Percentiles rank a stretch among this genome's conserved stretches.
Conservation (phyloP, 768 basidiomycete genomes). For the Pleurotus sapidus region DNA sequence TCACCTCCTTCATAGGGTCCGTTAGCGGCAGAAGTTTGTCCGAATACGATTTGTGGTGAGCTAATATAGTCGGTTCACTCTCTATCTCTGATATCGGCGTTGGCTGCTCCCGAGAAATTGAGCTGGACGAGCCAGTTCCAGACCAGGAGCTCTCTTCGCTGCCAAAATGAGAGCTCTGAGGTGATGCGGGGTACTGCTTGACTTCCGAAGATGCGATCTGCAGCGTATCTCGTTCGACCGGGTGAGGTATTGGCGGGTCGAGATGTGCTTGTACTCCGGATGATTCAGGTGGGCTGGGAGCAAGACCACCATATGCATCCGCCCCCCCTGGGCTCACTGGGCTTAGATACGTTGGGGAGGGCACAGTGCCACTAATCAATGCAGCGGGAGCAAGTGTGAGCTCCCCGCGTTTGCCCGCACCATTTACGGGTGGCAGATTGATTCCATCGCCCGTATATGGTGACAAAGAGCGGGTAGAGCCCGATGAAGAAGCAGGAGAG, state of each 20-base stretch:
- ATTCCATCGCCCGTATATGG: conserved; percentile 15
- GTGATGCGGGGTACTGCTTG: conserved; percentile 36
- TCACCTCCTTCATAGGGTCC: conserved; percentile 9
- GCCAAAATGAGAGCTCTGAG: conserved; percentile 47
- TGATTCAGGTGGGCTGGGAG: neutral
- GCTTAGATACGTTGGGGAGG: neutral
- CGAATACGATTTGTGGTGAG: neutral
- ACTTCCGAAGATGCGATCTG: conserved; percentile 9
- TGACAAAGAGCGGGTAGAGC: neutral
- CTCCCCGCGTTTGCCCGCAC: conserved; percentile 8
- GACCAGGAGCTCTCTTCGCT: conserved; percentile 36
- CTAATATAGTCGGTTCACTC: neutral
- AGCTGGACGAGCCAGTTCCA: conserved; percentile 37
- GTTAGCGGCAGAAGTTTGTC: conserved; percentile 21
- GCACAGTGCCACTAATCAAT: neutral
- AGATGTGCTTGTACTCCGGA: neutral
- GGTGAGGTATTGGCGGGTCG: neutral
- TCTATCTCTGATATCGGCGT: conserved; percentile 35
- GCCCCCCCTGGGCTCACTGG: neutral
- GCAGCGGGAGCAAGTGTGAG: conserved; percentile 1
- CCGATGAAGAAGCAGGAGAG: neutral
- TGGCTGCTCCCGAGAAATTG: conserved; percentile 36
- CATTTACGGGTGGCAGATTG: conserved; percentile 8
- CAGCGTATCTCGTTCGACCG: neutral
- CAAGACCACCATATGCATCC: conserved; percentile 5